Evolutionary conservation across 2,329 filamentous ascomycete genomes (phyloP).

Genomic region (Apiospora arundinis): DNA sequence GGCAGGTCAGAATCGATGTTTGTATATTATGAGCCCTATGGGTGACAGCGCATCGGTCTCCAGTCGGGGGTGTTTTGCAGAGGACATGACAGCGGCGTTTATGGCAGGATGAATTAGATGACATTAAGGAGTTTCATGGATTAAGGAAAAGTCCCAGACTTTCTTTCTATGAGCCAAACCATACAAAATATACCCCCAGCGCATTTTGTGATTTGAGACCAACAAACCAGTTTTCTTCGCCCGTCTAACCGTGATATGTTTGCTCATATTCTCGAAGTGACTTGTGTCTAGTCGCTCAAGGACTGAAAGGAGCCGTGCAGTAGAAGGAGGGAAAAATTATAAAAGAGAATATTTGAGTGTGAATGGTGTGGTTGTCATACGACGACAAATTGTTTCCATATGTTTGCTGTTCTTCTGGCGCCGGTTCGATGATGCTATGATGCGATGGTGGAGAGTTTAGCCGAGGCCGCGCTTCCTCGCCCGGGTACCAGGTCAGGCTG

Average conservation of each 20-base stretch:
- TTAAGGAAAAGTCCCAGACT: constrained; percentile 35
- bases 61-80: background rate
- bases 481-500: background rate
- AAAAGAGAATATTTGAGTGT: background rate
- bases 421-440: constrained; percentile 8
- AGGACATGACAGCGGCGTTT: constrained; percentile 23
- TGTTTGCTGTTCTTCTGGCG: background rate
- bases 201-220: constrained; percentile 39
- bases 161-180: constrained; percentile 23
- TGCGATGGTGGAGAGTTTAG: constrained; percentile 18
- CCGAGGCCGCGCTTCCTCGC: background rate
- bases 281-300: background rate
- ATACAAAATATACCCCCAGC: constrained; percentile 41
- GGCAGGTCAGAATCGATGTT: constrained; percentile 1
- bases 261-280: background rate
- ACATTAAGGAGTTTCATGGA: constrained; percentile 38
- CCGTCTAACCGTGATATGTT: background rate
- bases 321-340: background rate
- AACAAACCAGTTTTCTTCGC: background rate
- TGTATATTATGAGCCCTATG: constrained; percentile 25
- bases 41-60: background rate
- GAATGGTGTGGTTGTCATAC: constrained; percentile 11
- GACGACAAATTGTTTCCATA: background rate
- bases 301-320: background rate
- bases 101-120: constrained; percentile 31